Evolutionary conservation across 139 green algal genomes (phyloP).

Genomic region (Nannochloris sp.): DNA sequence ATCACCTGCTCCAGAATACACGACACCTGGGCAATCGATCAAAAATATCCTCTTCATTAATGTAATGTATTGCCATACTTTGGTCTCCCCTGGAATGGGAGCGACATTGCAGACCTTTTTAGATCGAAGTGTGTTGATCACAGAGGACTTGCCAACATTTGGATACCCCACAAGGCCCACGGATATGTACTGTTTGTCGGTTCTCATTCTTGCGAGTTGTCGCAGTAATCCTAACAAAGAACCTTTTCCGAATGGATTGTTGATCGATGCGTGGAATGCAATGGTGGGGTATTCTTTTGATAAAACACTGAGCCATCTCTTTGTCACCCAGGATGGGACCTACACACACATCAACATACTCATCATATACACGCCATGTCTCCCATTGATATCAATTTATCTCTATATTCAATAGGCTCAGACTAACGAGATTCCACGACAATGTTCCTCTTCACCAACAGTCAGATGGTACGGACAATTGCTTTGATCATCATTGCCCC

Average conservation of each 20-base stretch:
- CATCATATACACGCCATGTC: background rate
- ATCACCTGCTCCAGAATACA: slow-evolving; percentile 83
- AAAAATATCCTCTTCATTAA: slow-evolving; percentile 98
- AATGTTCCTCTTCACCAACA: slow-evolving; percentile 18
- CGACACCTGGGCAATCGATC: slow-evolving; percentile 97
- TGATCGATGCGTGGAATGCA: slow-evolving; percentile 94
- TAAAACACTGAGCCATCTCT: slow-evolving; percentile 87
- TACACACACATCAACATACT: slow-evolving; percentile 21
- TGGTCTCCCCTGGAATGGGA: slow-evolving; percentile 94
- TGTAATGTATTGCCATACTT: slow-evolving; percentile 99
- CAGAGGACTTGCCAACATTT: slow-evolving; percentile 97
- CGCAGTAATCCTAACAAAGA: slow-evolving; percentile 70
- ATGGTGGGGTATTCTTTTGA: slow-evolving; percentile 89
- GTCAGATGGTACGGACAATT: slow-evolving; percentile 53
- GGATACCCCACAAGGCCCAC: slow-evolving; percentile 98
- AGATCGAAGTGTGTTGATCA: slow-evolving; percentile 96
- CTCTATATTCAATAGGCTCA: slow-evolving; percentile 24
- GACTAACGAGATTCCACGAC: slow-evolving; percentile 63
- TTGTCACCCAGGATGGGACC: slow-evolving; percentile 96
- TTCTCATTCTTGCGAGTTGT: slow-evolving; percentile 78
- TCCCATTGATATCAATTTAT: background rate
- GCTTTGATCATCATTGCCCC: slow-evolving; percentile 30
- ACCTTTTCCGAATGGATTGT: slow-evolving; percentile 97
- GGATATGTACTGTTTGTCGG: slow-evolving; percentile 91
- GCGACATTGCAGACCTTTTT: slow-evolving; percentile 97